These are phyloP conservation scores for Misopates orontium DNA, from an alignment of 257 asterid genomes.

Conservation along the genomic window DNA sequence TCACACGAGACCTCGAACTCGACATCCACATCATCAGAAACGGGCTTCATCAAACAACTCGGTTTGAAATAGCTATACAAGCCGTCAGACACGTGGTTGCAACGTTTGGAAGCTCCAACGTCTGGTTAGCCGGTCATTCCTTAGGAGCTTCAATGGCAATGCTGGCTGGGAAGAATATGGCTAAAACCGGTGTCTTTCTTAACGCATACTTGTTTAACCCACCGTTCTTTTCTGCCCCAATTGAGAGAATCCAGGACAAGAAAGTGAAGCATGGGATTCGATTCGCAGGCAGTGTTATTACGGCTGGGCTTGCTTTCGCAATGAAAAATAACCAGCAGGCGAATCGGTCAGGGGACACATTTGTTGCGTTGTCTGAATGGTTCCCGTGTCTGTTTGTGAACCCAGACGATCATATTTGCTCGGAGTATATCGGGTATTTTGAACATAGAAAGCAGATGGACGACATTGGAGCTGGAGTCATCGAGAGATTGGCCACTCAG, in stretches of 20 bases:
- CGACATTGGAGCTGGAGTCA: slow-evolving; percentile 67
- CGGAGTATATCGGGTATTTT: slow-evolving; percentile 82
- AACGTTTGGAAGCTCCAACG: slow-evolving; percentile 51
- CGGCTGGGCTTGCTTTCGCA: slow-evolving; percentile 88
- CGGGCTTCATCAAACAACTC: slow-evolving; percentile 75
- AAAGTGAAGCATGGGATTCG: slow-evolving; percentile 75
- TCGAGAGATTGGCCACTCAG: slow-evolving; percentile 75
- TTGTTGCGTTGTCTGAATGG: slow-evolving; percentile 61
- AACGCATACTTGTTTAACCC: slow-evolving; percentile 80
- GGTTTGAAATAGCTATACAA: slow-evolving; percentile 72
- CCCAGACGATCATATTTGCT: slow-evolving; percentile 67
- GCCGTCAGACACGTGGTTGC: slow-evolving; percentile 71
- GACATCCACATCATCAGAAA: slow-evolving; percentile 63
- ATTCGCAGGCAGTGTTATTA: slow-evolving; percentile 73
- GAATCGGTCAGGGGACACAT: slow-evolving; percentile 40
- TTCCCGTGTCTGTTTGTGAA: slow-evolving; percentile 68
- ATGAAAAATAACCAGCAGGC: slow-evolving; percentile 47
- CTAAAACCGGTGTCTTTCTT: slow-evolving; percentile 53
- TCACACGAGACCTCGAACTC: slow-evolving; percentile 64
- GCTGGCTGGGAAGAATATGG: slow-evolving; percentile 82
- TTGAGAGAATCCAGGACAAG: slow-evolving; percentile 68
- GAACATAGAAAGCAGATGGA: slow-evolving; percentile 84
- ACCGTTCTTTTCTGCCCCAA: slow-evolving; percentile 85
- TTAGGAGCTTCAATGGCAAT: slow-evolving; percentile 86
- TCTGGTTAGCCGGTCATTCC: slow-evolving; percentile 92